A percentile compares a stretch with the other conserved stretches of the same genome.
These are phyloP conservation scores for Rhodotorula sp. DNA, from an alignment of 1,284 basidiomycete genomes.

Conservation along the genomic window DNA sequence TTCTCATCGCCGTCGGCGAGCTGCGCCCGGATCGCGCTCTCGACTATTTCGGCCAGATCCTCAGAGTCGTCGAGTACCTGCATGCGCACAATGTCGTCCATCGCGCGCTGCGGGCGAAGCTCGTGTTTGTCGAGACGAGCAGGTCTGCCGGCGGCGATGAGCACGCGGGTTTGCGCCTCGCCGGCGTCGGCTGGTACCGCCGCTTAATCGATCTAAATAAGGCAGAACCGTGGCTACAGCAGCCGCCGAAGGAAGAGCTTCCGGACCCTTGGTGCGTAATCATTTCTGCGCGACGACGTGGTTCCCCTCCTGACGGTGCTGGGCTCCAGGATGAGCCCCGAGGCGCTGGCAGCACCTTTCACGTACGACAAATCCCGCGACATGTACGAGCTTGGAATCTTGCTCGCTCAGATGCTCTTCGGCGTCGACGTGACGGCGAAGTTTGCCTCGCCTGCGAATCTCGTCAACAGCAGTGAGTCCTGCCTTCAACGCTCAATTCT, in stretches of 20 bases:
- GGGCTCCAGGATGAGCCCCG: slow-evolving; percentile 31
- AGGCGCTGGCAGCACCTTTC: slow-evolving; percentile 38
- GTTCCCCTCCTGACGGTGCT: background rate
- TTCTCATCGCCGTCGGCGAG: slow-evolving; percentile 41
- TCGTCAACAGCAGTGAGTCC: slow-evolving; percentile 20
- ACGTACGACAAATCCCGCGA: slow-evolving; percentile 40
- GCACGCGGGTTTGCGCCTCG: slow-evolving; percentile 17
- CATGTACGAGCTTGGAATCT: slow-evolving; percentile 42
- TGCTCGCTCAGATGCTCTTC: slow-evolving; percentile 42
- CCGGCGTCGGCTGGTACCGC: slow-evolving; percentile 32
- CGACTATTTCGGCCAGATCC: slow-evolving; percentile 33
- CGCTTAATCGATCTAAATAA: slow-evolving; percentile 39
- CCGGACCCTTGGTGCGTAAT: slow-evolving; percentile 30
- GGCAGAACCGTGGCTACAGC: slow-evolving; percentile 34
- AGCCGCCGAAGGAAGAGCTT: slow-evolving; percentile 21
- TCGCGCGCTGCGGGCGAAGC: slow-evolving; percentile 21
- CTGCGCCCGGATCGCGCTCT: slow-evolving; percentile 39
- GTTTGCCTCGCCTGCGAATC: slow-evolving; percentile 37
- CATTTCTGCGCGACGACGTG: too few relatives aligned
- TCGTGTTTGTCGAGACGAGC: slow-evolving; percentile 25
- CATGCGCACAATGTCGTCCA: slow-evolving; percentile 39
- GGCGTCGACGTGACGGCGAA: slow-evolving; percentile 35
- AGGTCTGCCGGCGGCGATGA: background rate
- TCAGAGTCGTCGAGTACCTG: slow-evolving; percentile 35
- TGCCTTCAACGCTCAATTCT: too few relatives aligned